These are phyloP conservation scores for Madurella fahalii DNA, from an alignment of 2,329 filamentous ascomycete genomes.

Conservation along the genomic window DNA sequence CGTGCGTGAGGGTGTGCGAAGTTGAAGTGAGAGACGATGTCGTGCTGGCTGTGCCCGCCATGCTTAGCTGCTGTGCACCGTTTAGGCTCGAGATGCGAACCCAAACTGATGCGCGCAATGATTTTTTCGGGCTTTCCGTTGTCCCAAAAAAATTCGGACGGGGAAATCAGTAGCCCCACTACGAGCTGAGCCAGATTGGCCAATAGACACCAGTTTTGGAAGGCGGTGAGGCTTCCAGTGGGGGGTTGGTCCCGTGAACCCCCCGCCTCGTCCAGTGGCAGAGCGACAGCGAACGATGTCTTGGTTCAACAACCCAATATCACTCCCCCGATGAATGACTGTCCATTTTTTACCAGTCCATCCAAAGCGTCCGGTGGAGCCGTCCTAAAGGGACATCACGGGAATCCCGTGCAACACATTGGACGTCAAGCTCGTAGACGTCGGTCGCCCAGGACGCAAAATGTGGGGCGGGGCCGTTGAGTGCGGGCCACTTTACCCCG, in stretches of 20 bases:
- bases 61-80: slow-evolving; percentile 16
- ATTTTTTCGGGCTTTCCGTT: slow-evolving; percentile 1
- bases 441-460: too few relatives aligned
- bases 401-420: too few relatives aligned
- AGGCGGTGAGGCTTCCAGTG: background rate
- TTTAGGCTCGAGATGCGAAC: slow-evolving; percentile 2
- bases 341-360: too few relatives aligned
- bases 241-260: background rate
- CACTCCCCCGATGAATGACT: too few relatives aligned
- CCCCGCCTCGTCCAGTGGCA: too few relatives aligned
- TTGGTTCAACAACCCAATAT: too few relatives aligned
- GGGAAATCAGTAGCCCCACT: slow-evolving; percentile 7
- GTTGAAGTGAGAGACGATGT: slow-evolving; percentile 60
- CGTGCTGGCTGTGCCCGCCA: slow-evolving; percentile 42
- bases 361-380: too few relatives aligned
- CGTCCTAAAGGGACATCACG: too few relatives aligned
- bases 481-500: too few relatives aligned
- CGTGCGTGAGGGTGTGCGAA: slow-evolving; percentile 58
- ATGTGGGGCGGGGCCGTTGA: too few relatives aligned
- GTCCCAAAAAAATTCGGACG: slow-evolving; percentile 14
- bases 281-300: too few relatives aligned
- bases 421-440: too few relatives aligned
- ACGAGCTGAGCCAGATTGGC: background rate
- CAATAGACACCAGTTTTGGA: slow-evolving; percentile 4
- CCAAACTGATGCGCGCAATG: background rate